phyloP scores from a whole-genome alignment of 2,329 filamentous ascomycete genomes.

The Phialophora chinensis region DNA sequence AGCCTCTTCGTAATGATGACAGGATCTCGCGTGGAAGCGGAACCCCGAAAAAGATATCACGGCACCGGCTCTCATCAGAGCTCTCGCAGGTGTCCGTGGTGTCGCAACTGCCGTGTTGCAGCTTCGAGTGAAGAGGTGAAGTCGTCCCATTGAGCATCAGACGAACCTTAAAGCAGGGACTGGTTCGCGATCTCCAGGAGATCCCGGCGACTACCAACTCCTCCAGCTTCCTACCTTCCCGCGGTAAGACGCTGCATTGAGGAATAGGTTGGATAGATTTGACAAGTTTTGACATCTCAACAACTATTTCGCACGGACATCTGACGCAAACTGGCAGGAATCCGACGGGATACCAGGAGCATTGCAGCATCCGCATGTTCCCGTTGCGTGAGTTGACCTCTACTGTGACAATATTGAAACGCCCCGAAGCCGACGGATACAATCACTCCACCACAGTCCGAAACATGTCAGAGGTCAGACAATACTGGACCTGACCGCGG shows the following conservation, averaged over 20 bases:
- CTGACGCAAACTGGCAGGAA: neutral
- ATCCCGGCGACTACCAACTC: neutral
- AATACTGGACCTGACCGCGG: neutral
- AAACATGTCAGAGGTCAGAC: neutral
- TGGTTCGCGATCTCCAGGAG: neutral
- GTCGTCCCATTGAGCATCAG: neutral
- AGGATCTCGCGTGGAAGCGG: neutral
- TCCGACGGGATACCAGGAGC: neutral
- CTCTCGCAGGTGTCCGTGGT: neutral
- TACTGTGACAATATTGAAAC: neutral
- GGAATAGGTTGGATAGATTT: neutral
- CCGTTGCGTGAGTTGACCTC: neutral
- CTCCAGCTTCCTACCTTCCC: neutral
- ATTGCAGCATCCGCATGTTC: neutral
- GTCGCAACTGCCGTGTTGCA: neutral
- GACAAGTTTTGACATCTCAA: neutral
- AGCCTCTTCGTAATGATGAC: conserved; percentile 22
- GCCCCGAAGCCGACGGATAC: neutral
- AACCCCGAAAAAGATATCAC: neutral
- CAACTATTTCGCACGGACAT: neutral
- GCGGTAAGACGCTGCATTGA: neutral
- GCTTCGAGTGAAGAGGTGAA: neutral
- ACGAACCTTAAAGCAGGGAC: neutral
- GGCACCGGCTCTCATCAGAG: neutral
- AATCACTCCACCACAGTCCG: conserved; percentile 7